phyloP scores from a whole-genome alignment of 2,329 filamentous ascomycete species.

The Fusarium caatingaense region DNA sequence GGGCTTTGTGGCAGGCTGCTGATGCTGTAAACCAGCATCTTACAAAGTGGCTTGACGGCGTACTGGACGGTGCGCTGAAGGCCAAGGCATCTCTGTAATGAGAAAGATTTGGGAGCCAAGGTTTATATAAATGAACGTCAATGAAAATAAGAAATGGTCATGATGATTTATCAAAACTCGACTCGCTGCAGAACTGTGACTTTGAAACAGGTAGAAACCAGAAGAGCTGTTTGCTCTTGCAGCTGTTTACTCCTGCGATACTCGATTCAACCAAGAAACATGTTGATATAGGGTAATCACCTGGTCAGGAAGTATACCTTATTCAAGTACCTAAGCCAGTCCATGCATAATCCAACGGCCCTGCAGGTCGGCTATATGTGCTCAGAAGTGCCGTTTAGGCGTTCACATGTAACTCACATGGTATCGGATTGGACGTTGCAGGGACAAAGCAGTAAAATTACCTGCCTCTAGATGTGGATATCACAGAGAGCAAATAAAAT shows the following conservation, averaged over 20 bases:
- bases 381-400: neutral
- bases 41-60: slow-evolving; percentile 71
- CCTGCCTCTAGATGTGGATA: neutral
- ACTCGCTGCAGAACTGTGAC: neutral
- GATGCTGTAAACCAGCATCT: slow-evolving; percentile 77
- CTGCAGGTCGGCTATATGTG: neutral
- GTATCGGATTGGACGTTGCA: neutral
- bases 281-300: neutral
- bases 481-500: slow-evolving; percentile 4
- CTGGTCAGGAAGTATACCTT: neutral
- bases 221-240: neutral
- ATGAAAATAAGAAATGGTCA: neutral
- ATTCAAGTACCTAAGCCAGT: neutral
- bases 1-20: slow-evolving; percentile 82
- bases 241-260: too few species aligned
- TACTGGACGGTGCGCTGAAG: slow-evolving; percentile 49
- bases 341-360: slow-evolving; percentile 1
- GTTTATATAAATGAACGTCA: neutral
- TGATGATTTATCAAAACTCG: neutral
- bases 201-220: neutral
- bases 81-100: slow-evolving; percentile 48
- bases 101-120: neutral
- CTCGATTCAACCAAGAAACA: neutral
- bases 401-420: slow-evolving; percentile 2
- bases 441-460: slow-evolving; percentile 3